These are phyloP conservation scores for Kurtzmaniella quercitrusa DNA, from an alignment of 1,139 yeast species.

Conservation along the genomic window DNA sequence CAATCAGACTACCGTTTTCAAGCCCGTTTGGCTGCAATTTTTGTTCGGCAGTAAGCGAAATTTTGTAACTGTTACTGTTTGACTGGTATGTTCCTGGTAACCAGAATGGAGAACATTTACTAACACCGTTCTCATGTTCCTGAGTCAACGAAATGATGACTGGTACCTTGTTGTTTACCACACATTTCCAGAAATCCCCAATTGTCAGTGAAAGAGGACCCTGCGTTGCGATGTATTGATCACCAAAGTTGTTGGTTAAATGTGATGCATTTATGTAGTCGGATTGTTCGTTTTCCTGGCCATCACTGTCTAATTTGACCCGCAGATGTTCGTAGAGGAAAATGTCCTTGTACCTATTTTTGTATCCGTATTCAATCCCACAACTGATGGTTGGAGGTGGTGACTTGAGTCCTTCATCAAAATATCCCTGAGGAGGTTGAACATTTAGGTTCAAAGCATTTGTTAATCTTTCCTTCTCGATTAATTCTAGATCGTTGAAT, in stretches of 20 bases:
- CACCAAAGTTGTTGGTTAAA: constrained; percentile 17
- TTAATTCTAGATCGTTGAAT: constrained; percentile 24
- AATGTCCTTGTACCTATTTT: constrained; percentile 78
- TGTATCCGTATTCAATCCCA: constrained; percentile 72
- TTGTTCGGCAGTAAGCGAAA: constrained; percentile 21
- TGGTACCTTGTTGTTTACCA: constrained; percentile 40
- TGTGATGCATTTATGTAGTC: constrained; percentile 35
- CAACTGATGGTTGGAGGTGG: constrained; percentile 27
- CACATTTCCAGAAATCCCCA: constrained; percentile 79
- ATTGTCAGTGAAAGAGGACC: constrained; percentile 78
- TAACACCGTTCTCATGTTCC: constrained; percentile 49
- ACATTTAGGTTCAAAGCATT: constrained; percentile 18
- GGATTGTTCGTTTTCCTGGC: constrained; percentile 43
- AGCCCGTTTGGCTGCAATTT: constrained; percentile 11
- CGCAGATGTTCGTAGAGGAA: constrained; percentile 80
- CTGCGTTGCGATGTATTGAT: constrained; percentile 76
- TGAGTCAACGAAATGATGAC: constrained; percentile 49
- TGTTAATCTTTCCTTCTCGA: constrained; percentile 29
- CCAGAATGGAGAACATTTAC: constrained; percentile 58
- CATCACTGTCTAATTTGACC: constrained; percentile 54
- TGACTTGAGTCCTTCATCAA: constrained; percentile 6
- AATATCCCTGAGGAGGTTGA: constrained; percentile 10
- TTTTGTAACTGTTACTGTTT: constrained; percentile 27
- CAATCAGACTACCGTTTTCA: constrained; percentile 14
- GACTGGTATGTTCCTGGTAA: constrained; percentile 41